These are phyloP conservation scores for Boletus subparvulus DNA, from an alignment of 768 basidiomycete genomes.

Conservation along the genomic window DNA sequence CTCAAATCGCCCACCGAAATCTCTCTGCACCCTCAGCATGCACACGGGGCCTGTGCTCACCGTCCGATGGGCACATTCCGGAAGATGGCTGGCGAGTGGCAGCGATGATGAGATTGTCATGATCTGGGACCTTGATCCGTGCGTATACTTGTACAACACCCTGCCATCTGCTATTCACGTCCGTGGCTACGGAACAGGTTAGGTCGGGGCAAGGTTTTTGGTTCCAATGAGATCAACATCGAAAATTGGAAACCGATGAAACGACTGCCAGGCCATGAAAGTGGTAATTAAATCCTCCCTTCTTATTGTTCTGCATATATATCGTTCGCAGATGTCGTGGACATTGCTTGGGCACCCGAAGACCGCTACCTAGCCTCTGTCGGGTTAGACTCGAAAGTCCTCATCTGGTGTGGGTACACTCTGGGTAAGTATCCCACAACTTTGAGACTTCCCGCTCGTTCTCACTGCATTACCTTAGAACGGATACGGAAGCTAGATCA, in stretches of 20 bases:
- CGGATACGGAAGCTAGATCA: constrained; percentile 79
- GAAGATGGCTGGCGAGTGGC: constrained; percentile 92
- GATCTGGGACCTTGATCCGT: constrained; percentile 98
- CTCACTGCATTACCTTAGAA: constrained; percentile 45
- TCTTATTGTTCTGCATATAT: constrained; percentile 1
- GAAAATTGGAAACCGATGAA: constrained; percentile 97
- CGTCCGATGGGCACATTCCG: constrained; percentile 92
- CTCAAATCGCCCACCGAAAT: constrained; percentile 75
- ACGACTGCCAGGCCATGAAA: constrained; percentile 90
- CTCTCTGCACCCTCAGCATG: constrained; percentile 87
- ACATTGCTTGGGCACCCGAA: constrained; percentile 92
- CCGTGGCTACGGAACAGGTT: constrained; percentile 43
- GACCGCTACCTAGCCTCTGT: constrained; percentile 93
- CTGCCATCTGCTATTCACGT: neutral
- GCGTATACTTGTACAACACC: constrained; percentile 31
- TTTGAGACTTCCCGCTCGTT: neutral
- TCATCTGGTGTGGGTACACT: constrained; percentile 93
- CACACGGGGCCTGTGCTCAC: constrained; percentile 92
- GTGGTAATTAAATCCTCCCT: constrained; percentile 54
- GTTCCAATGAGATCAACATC: constrained; percentile 91
- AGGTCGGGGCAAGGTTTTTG: constrained; percentile 87
- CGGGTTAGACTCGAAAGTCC: constrained; percentile 85
- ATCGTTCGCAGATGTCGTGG: constrained; percentile 73
- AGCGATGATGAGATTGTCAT: constrained; percentile 95
- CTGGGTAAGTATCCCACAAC: constrained; percentile 56